A percentile compares a stretch with the other conserved stretches of the same genome.
phyloP scores from a whole-genome alignment of 495 filamentous ascomycete species.

The Neurospora sp. region DNA sequence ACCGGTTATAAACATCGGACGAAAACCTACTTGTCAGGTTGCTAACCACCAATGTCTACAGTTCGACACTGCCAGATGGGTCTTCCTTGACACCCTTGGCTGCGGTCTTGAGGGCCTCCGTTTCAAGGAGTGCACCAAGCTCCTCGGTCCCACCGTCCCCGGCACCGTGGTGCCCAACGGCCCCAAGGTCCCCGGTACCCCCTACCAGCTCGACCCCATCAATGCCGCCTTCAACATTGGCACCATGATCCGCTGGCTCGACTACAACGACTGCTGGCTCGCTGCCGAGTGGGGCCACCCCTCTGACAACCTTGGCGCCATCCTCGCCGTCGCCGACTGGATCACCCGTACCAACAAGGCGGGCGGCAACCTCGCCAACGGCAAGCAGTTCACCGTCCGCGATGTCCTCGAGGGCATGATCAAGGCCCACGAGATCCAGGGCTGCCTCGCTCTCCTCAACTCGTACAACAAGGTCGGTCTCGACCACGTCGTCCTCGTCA shows the following conservation, averaged over 20 bases:
- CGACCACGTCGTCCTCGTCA: constrained; percentile 95
- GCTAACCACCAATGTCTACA: constrained; percentile 29
- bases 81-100: constrained; percentile 90
- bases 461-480: constrained; percentile 97
- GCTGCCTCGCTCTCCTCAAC: constrained; percentile 91
- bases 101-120: constrained; percentile 92
- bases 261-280: constrained; percentile 99
- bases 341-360: constrained; percentile 90
- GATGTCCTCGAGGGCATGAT: constrained; percentile 98
- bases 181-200: constrained; percentile 82
- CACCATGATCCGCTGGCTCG: constrained; percentile 95
- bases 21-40: constrained; percentile 3
- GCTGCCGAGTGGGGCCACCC: constrained; percentile 98
- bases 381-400: constrained; percentile 74
- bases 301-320: constrained; percentile 92
- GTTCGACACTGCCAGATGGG: constrained; percentile 87
- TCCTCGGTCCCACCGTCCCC: constrained; percentile 86
- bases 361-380: constrained; percentile 74
- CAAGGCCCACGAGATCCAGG: constrained; percentile 98
- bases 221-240: constrained; percentile 98
- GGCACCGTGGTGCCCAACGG: constrained; percentile 91
- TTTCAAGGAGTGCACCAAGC: constrained; percentile 91
- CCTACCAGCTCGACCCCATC: constrained; percentile 89
- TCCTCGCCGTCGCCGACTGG: constrained; percentile 95
- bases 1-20: background rate